These are phyloP conservation scores for Eutrema yunnanense DNA, from an alignment of 345 rosid species.

Conservation along the genomic window DNA sequence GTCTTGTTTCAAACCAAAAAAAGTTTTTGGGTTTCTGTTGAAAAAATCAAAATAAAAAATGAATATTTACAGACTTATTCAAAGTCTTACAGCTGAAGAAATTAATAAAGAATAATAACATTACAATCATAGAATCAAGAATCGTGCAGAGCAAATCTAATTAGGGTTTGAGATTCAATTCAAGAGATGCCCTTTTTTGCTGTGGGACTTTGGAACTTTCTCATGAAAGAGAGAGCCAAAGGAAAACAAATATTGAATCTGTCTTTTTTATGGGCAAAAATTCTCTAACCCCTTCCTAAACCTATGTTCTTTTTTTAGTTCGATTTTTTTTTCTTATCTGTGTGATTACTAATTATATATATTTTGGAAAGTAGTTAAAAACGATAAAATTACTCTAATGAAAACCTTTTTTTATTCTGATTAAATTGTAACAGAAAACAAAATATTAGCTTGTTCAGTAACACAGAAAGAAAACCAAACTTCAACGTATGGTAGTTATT, in stretches of 20 bases:
- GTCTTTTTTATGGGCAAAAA: slow-evolving; percentile 28
- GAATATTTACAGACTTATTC: slow-evolving; percentile 20
- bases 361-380: slow-evolving; percentile 5
- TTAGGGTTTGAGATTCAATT: slow-evolving; percentile 18
- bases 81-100: slow-evolving; percentile 17
- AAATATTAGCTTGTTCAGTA: neutral
- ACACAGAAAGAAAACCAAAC: neutral
- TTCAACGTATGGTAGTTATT: neutral
- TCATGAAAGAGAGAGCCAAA: slow-evolving; percentile 41
- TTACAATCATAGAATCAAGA: slow-evolving; percentile 4
- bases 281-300: slow-evolving; percentile 5
- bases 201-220: slow-evolving; percentile 40
- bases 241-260: slow-evolving; percentile 6
- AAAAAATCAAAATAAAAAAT: slow-evolving; percentile 13
- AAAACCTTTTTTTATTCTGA: neutral
- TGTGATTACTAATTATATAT: slow-evolving; percentile 16
- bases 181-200: neutral
- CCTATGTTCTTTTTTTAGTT: slow-evolving; percentile 18
- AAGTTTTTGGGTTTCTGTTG: slow-evolving; percentile 6
- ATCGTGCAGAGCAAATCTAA: slow-evolving; percentile 19
- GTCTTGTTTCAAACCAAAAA: neutral
- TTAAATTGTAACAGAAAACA: neutral
- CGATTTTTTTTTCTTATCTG: neutral
- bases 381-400: neutral
- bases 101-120: neutral